phyloP scores from a whole-genome alignment of 2,329 filamentous ascomycete genomes.

The Reticulascus tulasneorum region DNA sequence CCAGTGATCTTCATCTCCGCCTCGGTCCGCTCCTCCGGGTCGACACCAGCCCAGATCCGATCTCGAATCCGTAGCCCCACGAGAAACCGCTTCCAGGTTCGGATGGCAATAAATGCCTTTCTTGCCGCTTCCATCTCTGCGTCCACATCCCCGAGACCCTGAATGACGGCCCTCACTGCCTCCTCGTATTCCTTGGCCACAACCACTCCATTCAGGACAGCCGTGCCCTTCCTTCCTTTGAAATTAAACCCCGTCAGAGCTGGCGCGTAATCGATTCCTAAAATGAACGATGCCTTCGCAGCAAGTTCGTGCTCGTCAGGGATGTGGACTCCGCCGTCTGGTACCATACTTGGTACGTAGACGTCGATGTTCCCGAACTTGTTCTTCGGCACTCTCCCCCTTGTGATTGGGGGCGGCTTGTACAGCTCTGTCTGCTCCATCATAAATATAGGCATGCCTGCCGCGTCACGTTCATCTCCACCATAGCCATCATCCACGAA shows the following conservation, averaged over 20 bases:
- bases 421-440: slow-evolving; percentile 69
- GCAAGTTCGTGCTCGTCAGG: slow-evolving; percentile 46
- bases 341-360: slow-evolving; percentile 90
- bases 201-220: slow-evolving; percentile 73
- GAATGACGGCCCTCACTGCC: slow-evolving; percentile 66
- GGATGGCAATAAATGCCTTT: slow-evolving; percentile 67
- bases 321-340: slow-evolving; percentile 74
- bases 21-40: slow-evolving; percentile 40
- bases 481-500: slow-evolving; percentile 37
- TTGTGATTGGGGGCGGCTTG: slow-evolving; percentile 67
- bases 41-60: slow-evolving; percentile 61
- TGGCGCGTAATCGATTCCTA: slow-evolving; percentile 82
- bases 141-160: slow-evolving; percentile 62
- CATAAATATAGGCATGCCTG: slow-evolving; percentile 56
- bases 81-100: slow-evolving; percentile 65
- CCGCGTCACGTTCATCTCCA: slow-evolving; percentile 39
- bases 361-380: slow-evolving; percentile 91
- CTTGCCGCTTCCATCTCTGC: slow-evolving; percentile 63
- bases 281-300: slow-evolving; percentile 65
- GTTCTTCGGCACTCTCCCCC: slow-evolving; percentile 80
- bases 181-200: slow-evolving; percentile 69
- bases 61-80: slow-evolving; percentile 73
- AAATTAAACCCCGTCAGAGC: slow-evolving; percentile 91
- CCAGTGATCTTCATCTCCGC: slow-evolving; percentile 21
- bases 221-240: slow-evolving; percentile 78